Evolutionary conservation across 805 yeast species (phyloP).

Genomic region (Lipomyces chichibuensis): DNA sequence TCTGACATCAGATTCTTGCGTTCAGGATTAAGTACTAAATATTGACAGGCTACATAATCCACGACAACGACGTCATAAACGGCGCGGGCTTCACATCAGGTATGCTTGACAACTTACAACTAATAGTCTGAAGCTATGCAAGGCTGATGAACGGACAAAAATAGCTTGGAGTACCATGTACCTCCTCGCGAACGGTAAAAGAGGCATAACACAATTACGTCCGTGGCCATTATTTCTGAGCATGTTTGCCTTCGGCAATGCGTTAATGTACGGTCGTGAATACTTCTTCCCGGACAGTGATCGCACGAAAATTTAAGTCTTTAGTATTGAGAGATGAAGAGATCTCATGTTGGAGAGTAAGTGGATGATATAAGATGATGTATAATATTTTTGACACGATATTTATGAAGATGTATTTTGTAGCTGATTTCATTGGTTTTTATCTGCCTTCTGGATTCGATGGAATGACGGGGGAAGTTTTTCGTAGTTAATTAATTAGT

Average conservation of each 20-base stretch:
- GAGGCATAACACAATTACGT: constrained; percentile 51
- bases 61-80: constrained; percentile 73
- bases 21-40: background rate
- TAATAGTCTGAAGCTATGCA: background rate
- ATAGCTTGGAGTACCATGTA: constrained; percentile 81
- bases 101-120: constrained; percentile 15
- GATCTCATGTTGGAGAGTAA: too few species aligned
- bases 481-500: too few species aligned
- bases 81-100: constrained; percentile 70
- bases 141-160: background rate
- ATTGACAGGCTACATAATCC: constrained; percentile 53
- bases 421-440: background rate
- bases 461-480: background rate
- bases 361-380: background rate
- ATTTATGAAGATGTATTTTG: background rate
- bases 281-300: constrained; percentile 54
- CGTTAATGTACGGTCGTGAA: constrained; percentile 68
- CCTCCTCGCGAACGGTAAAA: constrained; percentile 64
- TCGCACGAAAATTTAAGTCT: constrained; percentile 12
- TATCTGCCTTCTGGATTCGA: background rate
- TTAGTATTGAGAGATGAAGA: background rate
- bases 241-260: constrained; percentile 62
- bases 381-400: background rate
- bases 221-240: constrained; percentile 61
- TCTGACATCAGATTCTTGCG: background rate